Conservation (phyloP, 768 basidiomycete species). For the Russula brevipes region DNA sequence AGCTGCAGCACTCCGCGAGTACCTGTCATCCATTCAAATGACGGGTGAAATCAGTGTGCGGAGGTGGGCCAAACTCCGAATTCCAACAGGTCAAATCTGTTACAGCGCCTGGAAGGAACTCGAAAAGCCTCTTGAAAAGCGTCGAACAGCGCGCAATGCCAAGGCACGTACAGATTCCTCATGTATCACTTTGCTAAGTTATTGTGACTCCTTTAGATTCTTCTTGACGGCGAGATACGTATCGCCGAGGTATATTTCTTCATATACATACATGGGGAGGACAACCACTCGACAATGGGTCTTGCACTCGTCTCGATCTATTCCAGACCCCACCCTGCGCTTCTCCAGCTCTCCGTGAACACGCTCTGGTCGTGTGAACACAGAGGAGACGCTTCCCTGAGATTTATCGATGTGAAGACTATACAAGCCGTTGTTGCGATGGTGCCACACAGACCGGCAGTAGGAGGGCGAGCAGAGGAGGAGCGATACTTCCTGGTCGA, state of each 20-base stretch:
- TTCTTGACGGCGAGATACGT: not conserved
- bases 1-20: not conserved
- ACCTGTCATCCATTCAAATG: not conserved
- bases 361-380: not conserved
- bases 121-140: not conserved
- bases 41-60: not conserved
- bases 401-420: not conserved
- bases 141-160: not conserved
- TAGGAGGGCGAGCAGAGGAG: fast-evolving
- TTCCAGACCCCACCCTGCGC: not conserved
- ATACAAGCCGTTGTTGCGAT: not conserved
- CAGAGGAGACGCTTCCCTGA: not conserved
- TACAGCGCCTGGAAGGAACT: not conserved
- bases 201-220: not conserved
- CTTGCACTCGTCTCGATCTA: not conserved
- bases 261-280: not conserved
- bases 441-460: not conserved
- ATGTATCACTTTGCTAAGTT: too few relatives aligned
- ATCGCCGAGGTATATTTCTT: not conserved
- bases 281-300: not conserved
- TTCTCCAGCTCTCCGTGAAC: not conserved
- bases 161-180: not conserved
- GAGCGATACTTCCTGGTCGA: not conserved
- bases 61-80: not conserved
- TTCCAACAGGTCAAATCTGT: not conserved